A percentile compares a stretch with the other conserved stretches of the same genome.
These are phyloP conservation scores for Nakazawaea holstii DNA, from an alignment of 805 yeast genomes.

Conservation along the genomic window DNA sequence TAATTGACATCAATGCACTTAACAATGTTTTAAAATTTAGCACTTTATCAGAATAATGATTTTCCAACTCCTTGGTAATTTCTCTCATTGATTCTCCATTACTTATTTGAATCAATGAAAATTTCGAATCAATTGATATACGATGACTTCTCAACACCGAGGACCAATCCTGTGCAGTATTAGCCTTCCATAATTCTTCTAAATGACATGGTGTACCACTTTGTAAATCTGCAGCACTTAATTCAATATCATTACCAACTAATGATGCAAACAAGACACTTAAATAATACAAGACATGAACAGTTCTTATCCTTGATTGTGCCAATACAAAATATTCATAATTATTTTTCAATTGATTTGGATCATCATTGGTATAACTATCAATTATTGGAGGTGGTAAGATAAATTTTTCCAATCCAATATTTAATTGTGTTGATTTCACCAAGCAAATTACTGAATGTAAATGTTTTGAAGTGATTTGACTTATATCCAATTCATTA, in stretches of 20 bases:
- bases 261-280: slow-evolving; percentile 42
- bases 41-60: slow-evolving; percentile 32
- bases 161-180: slow-evolving; percentile 47
- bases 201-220: slow-evolving; percentile 62
- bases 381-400: slow-evolving; percentile 33
- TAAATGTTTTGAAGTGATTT: slow-evolving; percentile 46
- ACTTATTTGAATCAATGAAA: slow-evolving; percentile 48
- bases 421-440: slow-evolving; percentile 45
- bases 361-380: slow-evolving; percentile 19
- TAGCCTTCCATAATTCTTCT: slow-evolving; percentile 58
- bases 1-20: slow-evolving; percentile 57
- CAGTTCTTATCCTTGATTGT: slow-evolving; percentile 51
- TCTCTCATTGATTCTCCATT: slow-evolving; percentile 46
- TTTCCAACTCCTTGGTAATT: slow-evolving; percentile 41
- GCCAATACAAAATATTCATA: slow-evolving; percentile 49
- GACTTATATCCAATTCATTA: slow-evolving; percentile 45
- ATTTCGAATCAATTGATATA: slow-evolving; percentile 45
- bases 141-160: slow-evolving; percentile 28
- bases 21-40: slow-evolving; percentile 45
- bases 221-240: slow-evolving; percentile 38
- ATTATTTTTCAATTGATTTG: slow-evolving; percentile 30
- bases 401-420: slow-evolving; percentile 40
- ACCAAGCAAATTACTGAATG: slow-evolving; percentile 50
- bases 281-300: slow-evolving; percentile 44
- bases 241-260: slow-evolving; percentile 34